Evolutionary conservation across 2,329 filamentous ascomycete genomes (phyloP).

Genomic region (Cercospora sp.): DNA sequence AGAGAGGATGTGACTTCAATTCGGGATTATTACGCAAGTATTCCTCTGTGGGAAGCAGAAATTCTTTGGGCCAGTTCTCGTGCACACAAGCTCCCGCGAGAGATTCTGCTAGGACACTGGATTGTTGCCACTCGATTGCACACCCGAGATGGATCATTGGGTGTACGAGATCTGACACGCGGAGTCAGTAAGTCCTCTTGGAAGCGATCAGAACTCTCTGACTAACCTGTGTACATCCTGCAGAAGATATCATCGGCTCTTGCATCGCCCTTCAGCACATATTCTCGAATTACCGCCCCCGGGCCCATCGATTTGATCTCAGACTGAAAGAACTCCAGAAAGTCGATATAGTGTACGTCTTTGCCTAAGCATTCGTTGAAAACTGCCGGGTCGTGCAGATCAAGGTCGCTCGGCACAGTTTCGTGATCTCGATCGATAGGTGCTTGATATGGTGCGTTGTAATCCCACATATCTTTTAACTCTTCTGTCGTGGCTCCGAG

Average conservation of each 20-base stretch:
- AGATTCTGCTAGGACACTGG: conserved; percentile 4
- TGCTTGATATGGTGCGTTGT: conserved; percentile 12
- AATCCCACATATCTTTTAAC: conserved; percentile 11
- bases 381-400: not conserved
- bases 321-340: conserved; percentile 1
- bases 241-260: conserved; percentile 1
- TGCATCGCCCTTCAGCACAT: conserved; percentile 8
- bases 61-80: conserved; percentile 9
- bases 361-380: not conserved
- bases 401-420: not conserved
- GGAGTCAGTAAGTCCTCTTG: too few relatives aligned
- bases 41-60: conserved; percentile 5
- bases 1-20: not conserved
- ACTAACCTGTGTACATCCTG: conserved; percentile 1
- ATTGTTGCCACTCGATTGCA: conserved; percentile 5
- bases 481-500: conserved; percentile 5
- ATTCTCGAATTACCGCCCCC: not conserved
- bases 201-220: too few relatives aligned
- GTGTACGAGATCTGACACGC: conserved; percentile 11
- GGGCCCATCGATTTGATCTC: not conserved
- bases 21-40: not conserved
- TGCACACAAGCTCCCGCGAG: conserved; percentile 12
- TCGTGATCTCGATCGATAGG: conserved; percentile 5
- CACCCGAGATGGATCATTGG: conserved; percentile 14
- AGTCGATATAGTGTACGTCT: conserved; percentile 1